phyloP scores from a whole-genome alignment of 2,329 filamentous ascomycete genomes.

The Rutstroemia sp. region DNA sequence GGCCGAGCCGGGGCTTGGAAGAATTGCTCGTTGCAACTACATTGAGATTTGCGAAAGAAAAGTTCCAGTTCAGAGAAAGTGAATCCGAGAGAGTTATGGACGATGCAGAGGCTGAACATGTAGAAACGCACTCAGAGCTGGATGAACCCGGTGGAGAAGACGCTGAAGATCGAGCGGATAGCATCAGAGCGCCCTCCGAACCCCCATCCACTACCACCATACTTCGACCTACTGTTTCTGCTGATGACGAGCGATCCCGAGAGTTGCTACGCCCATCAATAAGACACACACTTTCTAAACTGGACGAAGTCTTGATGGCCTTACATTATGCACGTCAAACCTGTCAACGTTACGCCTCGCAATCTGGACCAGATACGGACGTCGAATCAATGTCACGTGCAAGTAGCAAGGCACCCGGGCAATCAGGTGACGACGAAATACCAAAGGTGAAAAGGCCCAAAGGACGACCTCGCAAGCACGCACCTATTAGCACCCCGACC shows the following conservation, averaged over 20 bases:
- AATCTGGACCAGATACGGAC: slow-evolving; percentile 29
- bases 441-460: slow-evolving; percentile 8
- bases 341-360: slow-evolving; percentile 32
- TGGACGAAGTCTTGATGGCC: slow-evolving; percentile 63
- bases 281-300: slow-evolving; percentile 58
- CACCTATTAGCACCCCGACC: slow-evolving; percentile 14
- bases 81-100: background rate
- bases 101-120: slow-evolving; percentile 12
- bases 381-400: slow-evolving; percentile 9
- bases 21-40: slow-evolving; percentile 63
- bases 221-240: slow-evolving; percentile 46
- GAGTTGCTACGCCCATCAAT: slow-evolving; percentile 59
- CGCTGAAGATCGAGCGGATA: slow-evolving; percentile 8
- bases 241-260: slow-evolving; percentile 63
- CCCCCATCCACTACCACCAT: background rate
- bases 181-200: slow-evolving; percentile 2
- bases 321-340: slow-evolving; percentile 61
- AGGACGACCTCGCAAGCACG: slow-evolving; percentile 22
- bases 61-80: slow-evolving; percentile 39
- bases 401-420: background rate
- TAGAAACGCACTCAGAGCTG: slow-evolving; percentile 4
- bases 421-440: background rate
- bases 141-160: background rate
- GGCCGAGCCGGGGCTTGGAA: slow-evolving; percentile 56
- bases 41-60: slow-evolving; percentile 59